These are phyloP conservation scores for Geotrichum fermentans DNA, from an alignment of 1,139 yeast genomes.

Conservation along the genomic window DNA sequence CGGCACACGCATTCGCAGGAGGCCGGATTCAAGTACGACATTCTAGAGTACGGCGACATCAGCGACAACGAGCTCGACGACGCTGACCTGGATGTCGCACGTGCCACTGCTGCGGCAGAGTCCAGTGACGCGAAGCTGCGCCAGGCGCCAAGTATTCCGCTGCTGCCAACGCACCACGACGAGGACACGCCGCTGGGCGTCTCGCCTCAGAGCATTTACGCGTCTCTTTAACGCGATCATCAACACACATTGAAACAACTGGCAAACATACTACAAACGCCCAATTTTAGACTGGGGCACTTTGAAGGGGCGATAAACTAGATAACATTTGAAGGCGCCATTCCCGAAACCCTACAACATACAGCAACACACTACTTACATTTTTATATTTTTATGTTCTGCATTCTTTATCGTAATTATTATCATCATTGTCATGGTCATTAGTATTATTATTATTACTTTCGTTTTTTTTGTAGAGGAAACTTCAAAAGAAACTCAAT, in stretches of 20 bases:
- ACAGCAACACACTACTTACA: too few relatives aligned
- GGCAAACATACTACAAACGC: not conserved
- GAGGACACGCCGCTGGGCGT: conserved; percentile 1
- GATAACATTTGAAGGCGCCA: too few relatives aligned
- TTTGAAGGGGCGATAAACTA: too few relatives aligned
- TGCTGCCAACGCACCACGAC: conserved; percentile 3
- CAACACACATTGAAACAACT: not conserved
- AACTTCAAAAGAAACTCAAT: too few relatives aligned
- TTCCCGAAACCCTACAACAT: too few relatives aligned
- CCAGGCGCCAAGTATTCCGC: not conserved
- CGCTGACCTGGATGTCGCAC: conserved; percentile 2
- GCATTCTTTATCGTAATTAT: too few relatives aligned
- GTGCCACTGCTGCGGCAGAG: conserved; percentile 2
- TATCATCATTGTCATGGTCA: too few relatives aligned
- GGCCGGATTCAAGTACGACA: conserved; percentile 3
- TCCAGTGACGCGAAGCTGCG: not conserved
- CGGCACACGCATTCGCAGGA: not conserved
- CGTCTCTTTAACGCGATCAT: not conserved
- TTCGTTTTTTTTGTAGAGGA: too few relatives aligned
- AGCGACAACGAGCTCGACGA: conserved; percentile 9
- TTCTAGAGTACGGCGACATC: conserved; percentile 1
- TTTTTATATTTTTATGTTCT: too few relatives aligned
- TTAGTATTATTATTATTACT: too few relatives aligned
- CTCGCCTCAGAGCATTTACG: conserved; percentile 4
- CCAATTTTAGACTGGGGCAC: too few relatives aligned